Evolutionary conservation across 371 early-diverging fungal genomes (phyloP).

Genomic region (Mucor indicus): DNA sequence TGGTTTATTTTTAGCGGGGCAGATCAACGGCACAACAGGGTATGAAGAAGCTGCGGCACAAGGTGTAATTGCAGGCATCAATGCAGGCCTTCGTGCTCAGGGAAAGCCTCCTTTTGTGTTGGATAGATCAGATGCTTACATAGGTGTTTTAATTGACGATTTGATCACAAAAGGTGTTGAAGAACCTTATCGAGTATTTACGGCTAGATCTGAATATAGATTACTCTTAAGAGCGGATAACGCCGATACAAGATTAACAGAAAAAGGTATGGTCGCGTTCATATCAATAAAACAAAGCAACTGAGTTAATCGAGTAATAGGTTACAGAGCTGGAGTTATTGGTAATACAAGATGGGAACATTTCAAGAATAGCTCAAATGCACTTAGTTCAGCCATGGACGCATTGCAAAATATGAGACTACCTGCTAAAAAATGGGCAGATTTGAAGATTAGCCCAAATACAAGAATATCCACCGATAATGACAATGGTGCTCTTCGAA

Average conservation of each 20-base stretch:
- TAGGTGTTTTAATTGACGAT: slow-evolving; percentile 86
- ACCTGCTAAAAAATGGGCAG: slow-evolving; percentile 54
- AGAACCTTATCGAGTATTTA: slow-evolving; percentile 86
- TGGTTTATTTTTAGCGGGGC: slow-evolving; percentile 82
- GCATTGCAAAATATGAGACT: slow-evolving; percentile 37
- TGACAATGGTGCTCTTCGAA: slow-evolving; percentile 53
- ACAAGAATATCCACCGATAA: slow-evolving; percentile 13
- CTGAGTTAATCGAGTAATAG: slow-evolving; percentile 11
- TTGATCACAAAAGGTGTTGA: slow-evolving; percentile 81
- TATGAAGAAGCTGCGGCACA: slow-evolving; percentile 90
- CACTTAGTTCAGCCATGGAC: slow-evolving; percentile 38
- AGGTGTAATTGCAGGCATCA: slow-evolving; percentile 83
- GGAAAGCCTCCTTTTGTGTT: slow-evolving; percentile 61
- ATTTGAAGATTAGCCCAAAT: slow-evolving; percentile 35
- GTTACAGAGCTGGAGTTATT: slow-evolving; percentile 54
- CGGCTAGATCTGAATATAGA: slow-evolving; percentile 83
- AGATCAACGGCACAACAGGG: slow-evolving; percentile 89
- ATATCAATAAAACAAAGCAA: neutral
- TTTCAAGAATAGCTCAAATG: slow-evolving; percentile 28
- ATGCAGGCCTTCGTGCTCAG: slow-evolving; percentile 65
- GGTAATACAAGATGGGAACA: slow-evolving; percentile 46
- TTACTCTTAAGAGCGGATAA: slow-evolving; percentile 77
- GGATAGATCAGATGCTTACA: slow-evolving; percentile 79
- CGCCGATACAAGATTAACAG: slow-evolving; percentile 76
- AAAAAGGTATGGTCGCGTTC: slow-evolving; percentile 36